These are phyloP conservation scores for Theileria annulata DNA, from an alignment of 169 alveolate genomes.

Conservation along the genomic window DNA sequence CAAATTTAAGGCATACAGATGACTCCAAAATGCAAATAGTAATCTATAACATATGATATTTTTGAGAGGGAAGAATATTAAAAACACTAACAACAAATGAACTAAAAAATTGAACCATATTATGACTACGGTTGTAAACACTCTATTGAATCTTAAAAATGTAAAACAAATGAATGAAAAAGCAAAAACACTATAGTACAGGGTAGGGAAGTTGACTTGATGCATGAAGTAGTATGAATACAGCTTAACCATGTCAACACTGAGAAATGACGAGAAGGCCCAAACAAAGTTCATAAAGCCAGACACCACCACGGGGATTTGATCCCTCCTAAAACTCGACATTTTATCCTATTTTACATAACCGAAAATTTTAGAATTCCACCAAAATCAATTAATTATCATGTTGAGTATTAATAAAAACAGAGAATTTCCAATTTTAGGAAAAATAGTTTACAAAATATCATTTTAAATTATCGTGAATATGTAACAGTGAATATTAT, in stretches of 20 bases:
- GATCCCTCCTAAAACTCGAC: slow-evolving; percentile 39
- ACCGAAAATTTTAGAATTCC: no score
- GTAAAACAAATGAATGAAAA: slow-evolving; percentile 3
- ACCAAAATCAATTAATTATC: no score
- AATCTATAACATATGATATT: slow-evolving; percentile 18
- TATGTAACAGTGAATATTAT: no score
- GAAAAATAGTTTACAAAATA: no score
- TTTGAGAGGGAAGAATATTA: slow-evolving; percentile 10
- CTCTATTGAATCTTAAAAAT: slow-evolving; percentile 33
- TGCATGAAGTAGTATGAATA: slow-evolving; percentile 21
- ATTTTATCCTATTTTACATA: slow-evolving; percentile 6
- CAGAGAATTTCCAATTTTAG: no score
- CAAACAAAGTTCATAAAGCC: slow-evolving; percentile 20
- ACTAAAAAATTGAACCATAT: slow-evolving; percentile 35
- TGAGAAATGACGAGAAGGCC: slow-evolving; percentile 49
- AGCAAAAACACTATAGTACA: slow-evolving; percentile 28
- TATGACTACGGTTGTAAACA: slow-evolving; percentile 29
- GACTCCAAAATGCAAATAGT: slow-evolving; percentile 34
- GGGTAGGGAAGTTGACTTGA: slow-evolving; percentile 28
- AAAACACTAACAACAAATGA: background rate
- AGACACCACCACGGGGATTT: slow-evolving; percentile 28
- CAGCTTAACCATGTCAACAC: slow-evolving; percentile 50
- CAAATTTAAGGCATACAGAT: slow-evolving; percentile 16
- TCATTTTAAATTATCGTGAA: no score
- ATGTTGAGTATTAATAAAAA: no score